phyloP scores from a whole-genome alignment of 495 filamentous ascomycete species.

The Penicillium waksmanii region DNA sequence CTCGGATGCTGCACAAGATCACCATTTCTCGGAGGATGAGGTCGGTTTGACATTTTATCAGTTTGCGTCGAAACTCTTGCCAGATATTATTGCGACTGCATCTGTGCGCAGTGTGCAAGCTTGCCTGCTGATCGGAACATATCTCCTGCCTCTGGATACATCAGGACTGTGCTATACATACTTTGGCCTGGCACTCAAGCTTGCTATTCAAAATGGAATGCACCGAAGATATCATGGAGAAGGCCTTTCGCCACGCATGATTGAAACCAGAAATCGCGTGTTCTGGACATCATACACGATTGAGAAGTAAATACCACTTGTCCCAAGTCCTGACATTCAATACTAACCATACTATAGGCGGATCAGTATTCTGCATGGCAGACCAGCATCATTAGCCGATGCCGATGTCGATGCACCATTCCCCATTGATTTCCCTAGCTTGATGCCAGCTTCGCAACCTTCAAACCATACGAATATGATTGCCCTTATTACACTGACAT shows the following conservation, averaged over 20 bases:
- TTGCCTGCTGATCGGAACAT: conserved; percentile 53
- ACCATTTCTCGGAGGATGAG: conserved; percentile 54
- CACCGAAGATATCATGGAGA: conserved; percentile 53
- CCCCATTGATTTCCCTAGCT: conserved; percentile 47
- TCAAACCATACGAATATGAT: conserved; percentile 54
- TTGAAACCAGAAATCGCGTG: conserved; percentile 52
- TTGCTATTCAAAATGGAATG: conserved; percentile 60
- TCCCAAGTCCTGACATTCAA: conserved; percentile 15
- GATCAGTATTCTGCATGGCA: conserved; percentile 52
- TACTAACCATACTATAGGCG: conserved; percentile 30
- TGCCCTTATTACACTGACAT: conserved; percentile 48
- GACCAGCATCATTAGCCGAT: conserved; percentile 48
- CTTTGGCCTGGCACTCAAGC: conserved; percentile 52
- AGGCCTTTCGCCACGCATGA: conserved; percentile 44
- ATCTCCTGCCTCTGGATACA: conserved; percentile 53
- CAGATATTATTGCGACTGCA: conserved; percentile 57
- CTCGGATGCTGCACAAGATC: conserved; percentile 38
- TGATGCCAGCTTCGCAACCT: conserved; percentile 38
- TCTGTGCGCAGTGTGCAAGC: conserved; percentile 57
- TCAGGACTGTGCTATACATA: conserved; percentile 56
- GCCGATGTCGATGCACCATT: conserved; percentile 51
- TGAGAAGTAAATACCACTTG: conserved; percentile 40
- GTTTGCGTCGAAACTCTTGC: conserved; percentile 51
- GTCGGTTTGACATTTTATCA: conserved; percentile 58
- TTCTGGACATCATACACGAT: conserved; percentile 58